phyloP scores from a whole-genome alignment of 2,329 filamentous ascomycete genomes.

The Ilyonectria robusta region DNA sequence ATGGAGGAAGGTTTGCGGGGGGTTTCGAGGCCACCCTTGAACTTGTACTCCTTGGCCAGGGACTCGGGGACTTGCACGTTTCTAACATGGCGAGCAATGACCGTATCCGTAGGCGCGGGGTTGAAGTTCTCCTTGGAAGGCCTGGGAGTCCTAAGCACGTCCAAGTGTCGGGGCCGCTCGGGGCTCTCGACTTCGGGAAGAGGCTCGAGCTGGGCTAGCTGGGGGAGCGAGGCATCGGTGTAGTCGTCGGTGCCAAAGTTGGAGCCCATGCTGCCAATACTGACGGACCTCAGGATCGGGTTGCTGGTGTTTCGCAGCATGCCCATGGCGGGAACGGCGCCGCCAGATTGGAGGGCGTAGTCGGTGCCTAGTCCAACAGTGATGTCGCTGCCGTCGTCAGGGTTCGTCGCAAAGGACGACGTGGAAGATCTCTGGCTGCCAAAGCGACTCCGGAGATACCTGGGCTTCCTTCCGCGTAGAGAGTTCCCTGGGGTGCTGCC shows the following conservation, averaged over 20 bases:
- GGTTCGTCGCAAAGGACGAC: slow-evolving; percentile 70
- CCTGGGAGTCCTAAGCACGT: slow-evolving; percentile 79
- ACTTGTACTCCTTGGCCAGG: slow-evolving; percentile 87
- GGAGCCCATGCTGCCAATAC: slow-evolving; percentile 91
- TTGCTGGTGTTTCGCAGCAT: slow-evolving; percentile 66
- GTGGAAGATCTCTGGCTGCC: slow-evolving; percentile 72
- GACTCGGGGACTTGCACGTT: slow-evolving; percentile 94
- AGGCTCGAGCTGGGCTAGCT: slow-evolving; percentile 58
- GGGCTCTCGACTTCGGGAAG: slow-evolving; percentile 64
- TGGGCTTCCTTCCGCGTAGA: slow-evolving; percentile 65
- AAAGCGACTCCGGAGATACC: slow-evolving; percentile 70
- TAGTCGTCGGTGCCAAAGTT: slow-evolving; percentile 71
- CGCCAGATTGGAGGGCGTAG: slow-evolving; percentile 86
- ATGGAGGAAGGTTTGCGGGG: slow-evolving; percentile 69
- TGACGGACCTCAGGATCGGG: slow-evolving; percentile 81
- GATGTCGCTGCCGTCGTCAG: slow-evolving; percentile 77
- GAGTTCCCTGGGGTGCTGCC: slow-evolving; percentile 63
- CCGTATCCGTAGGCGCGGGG: slow-evolving; percentile 84
- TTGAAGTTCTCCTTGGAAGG: slow-evolving; percentile 66
- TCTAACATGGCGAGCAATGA: slow-evolving; percentile 88
- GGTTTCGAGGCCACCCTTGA: slow-evolving; percentile 76
- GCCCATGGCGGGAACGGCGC: slow-evolving; percentile 73
- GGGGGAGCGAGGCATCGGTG: slow-evolving; percentile 60
- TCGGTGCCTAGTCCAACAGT: slow-evolving; percentile 79
- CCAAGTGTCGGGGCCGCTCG: slow-evolving; percentile 56